phyloP scores from a whole-genome alignment of 106 monocot species.

The Apostasia shenzhenica region DNA sequence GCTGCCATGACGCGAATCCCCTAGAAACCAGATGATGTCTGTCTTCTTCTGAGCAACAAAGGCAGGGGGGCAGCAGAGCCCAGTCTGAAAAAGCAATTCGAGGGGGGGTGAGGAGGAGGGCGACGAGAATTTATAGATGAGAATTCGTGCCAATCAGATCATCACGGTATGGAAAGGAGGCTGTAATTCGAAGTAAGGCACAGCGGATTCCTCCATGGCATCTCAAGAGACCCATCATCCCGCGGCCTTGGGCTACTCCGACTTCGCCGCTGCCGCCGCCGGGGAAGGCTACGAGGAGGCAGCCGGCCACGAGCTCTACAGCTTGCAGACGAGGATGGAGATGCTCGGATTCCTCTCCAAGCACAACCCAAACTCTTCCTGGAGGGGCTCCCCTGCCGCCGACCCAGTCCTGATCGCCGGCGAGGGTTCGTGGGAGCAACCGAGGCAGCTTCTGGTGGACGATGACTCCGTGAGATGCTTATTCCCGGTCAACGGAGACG shows the following conservation, averaged over 20 bases:
- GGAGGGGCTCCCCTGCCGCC: background rate
- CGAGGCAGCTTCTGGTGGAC: constrained; percentile 15
- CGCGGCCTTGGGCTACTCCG: constrained; percentile 2
- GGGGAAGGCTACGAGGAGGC: background rate
- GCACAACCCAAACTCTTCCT: constrained; percentile 15
- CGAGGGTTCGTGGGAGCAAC: constrained; percentile 7
- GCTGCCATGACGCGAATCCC: background rate
- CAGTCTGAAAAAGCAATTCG: no score
- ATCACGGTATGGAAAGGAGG: no score
- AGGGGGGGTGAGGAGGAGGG: no score
- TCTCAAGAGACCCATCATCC: constrained; percentile 7
- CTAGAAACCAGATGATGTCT: no score
- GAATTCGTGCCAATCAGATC: no score
- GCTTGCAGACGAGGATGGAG: constrained; percentile 45
- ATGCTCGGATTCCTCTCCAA: constrained; percentile 35
- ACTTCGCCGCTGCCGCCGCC: constrained; percentile 2
- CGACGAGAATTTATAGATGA: no score
- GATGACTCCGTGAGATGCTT: constrained; percentile 31
- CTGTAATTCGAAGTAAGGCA: background rate
- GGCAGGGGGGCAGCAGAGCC: background rate
- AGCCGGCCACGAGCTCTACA: constrained; percentile 20
- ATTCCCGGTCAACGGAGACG: constrained; percentile 18
- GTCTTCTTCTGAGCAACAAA: background rate
- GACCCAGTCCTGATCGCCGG: background rate
- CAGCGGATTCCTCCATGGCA: background rate